Evolutionary conservation across 208 protist species (phyloP), one percentile per base, ranked within the genome.

Genomic region (Leishmania guyanensis): DNA sequence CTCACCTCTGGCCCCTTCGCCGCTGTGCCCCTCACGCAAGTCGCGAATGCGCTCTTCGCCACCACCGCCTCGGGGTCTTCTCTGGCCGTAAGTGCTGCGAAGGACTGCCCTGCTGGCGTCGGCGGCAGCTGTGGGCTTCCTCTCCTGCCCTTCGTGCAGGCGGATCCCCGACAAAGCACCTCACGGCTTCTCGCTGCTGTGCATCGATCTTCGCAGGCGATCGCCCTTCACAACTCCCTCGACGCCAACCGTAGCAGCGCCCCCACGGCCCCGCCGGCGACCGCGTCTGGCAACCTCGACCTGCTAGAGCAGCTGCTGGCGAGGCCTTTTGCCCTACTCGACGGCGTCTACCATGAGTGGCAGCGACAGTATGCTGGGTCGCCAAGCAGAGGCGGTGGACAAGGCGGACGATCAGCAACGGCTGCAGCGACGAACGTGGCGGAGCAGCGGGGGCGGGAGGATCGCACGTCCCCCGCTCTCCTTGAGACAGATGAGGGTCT

Each of bases 281-380:
- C 56, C 8, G 33, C 53, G 33, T 8, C 53, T 26, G 54, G 53
- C 26, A 48, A 43, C 17, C 56, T 79, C 20, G 82, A 77, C 56
- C 82, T 78, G 48, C 54, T 77, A n/a, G 78, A 86, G 62, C 74
- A 72, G 54, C 75, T 88, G 22, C 69, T 86, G 50, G 78, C 77
- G 5, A 83, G 85, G 46, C 86, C 86, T 1, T 89, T 89, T 39
- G 76, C 48, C 53, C 80, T 89, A 3, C 53, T 89, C 46, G 83
- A 87, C 50, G 64, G 76, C 48, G 53, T 89, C 29, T 89, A 85
- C 62, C 53, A 70, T 43, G 62, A 80, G 56, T 86, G 82, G 82
- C 53, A 48, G 9, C 54, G 56, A 36, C 56, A 17, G 56, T 65
- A 26, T 6, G 22, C 56, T 17, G 51, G 51, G 29, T 54, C 29